phyloP scores from a whole-genome alignment of 768 basidiomycete species.

The Obba rivulosa region DNA sequence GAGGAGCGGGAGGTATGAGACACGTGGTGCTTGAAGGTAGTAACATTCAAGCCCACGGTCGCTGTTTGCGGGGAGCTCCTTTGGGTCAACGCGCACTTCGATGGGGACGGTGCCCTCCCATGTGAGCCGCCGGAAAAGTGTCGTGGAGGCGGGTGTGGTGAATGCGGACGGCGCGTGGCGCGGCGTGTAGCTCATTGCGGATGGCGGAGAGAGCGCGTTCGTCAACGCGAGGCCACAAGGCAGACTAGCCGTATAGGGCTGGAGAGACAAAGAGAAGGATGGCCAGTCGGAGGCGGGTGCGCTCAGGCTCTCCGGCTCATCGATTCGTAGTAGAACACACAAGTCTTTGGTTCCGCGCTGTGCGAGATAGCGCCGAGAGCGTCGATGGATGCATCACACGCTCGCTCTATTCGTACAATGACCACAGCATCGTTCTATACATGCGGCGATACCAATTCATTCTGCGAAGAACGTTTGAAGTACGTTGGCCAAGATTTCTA shows the following conservation, averaged over 20 bases:
- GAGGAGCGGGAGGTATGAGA: conserved; percentile 89
- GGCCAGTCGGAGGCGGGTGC: too few relatives aligned
- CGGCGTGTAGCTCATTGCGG: conserved; percentile 26
- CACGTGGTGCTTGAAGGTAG: conserved; percentile 85
- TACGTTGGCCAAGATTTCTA: conserved; percentile 33
- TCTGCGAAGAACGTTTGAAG: conserved; percentile 33
- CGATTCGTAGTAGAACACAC: too few relatives aligned
- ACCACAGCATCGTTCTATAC: too few relatives aligned
- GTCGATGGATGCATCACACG: too few relatives aligned
- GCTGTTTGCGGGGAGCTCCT: conserved; percentile 85
- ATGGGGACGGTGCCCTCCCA: conserved; percentile 92
- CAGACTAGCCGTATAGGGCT: conserved; percentile 2
- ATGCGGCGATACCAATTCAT: background rate
- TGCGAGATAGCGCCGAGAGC: too few relatives aligned
- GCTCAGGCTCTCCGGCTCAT: too few relatives aligned
- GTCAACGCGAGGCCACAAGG: too few relatives aligned
- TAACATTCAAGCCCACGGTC: conserved; percentile 88
- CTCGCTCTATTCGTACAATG: too few relatives aligned
- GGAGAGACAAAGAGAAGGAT: too few relatives aligned
- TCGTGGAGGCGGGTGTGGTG: conserved; percentile 56
- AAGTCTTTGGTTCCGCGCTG: too few relatives aligned
- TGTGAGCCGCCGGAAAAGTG: conserved; percentile 80
- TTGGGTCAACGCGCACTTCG: conserved; percentile 83
- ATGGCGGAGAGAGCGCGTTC: conserved; percentile 2
- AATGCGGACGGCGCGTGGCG: conserved; percentile 39